Evolutionary conservation across 176 grass and related monocot genomes (phyloP), one percentile per base, ranked within the genome.

Genomic region (Alopecurus myosuroides): DNA sequence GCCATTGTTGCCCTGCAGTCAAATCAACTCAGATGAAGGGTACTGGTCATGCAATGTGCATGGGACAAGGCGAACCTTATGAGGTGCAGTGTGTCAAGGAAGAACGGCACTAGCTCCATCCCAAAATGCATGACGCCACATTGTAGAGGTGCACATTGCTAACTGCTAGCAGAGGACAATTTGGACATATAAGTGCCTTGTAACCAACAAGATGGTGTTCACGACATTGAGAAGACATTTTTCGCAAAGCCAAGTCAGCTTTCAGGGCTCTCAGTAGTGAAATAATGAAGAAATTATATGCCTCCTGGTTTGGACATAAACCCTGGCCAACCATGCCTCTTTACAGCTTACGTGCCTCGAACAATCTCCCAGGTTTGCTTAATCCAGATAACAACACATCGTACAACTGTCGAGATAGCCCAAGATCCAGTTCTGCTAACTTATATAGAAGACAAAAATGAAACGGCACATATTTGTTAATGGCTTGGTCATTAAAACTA

Each of bases 321-420:
- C 85, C 84, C 41, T 84, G 49, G 52, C 53, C 77, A 45, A 77
- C 37, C 84, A 91, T 91, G 74, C 33, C 37, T 63, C 68, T 86
- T 3, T 88, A 80, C 56, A 94, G 51, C 45, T 91, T 84, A 85
- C 89, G 46, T 82, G 89, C 92, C 65, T 94, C 77, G 76, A 61
- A 89, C 86, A 71, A 94, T 76, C 61, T 94, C 74, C 82, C 78
- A 81, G 76, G 78, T 86, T 34, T 85, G 77, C 93, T 90, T 77
- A 94, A 90, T 44, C 82, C 87, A 81, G 69, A 76, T 1, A 78
- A 76, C 23, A 94, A 20, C 28, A 45, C 71, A 35, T 83, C 74
- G 20, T 92, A 86, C 36, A 88, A 62, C 74, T 94, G 82, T 86
- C 36, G 57, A 85, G 67, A 92, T 51, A 86, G 41, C 28, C 82